phyloP scores from a whole-genome alignment of 257 asterid species.

The Capsicum chinense region DNA sequence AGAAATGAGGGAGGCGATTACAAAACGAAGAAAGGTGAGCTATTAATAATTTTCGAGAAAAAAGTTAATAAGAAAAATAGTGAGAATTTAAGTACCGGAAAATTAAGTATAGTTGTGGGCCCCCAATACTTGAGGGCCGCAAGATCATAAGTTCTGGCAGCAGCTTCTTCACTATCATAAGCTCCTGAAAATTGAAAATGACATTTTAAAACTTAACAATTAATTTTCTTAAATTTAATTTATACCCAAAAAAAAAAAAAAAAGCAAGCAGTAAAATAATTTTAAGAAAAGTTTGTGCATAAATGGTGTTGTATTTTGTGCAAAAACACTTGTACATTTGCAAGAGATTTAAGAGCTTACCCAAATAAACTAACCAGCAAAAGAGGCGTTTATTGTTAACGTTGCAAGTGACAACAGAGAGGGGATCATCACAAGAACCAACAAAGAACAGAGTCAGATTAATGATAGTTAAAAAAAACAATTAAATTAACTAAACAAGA shows the following conservation, averaged over 20 bases:
- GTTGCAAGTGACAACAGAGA: conserved; percentile 46
- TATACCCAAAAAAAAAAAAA: no score
- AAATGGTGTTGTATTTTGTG: background rate
- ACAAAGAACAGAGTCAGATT: conserved; percentile 42
- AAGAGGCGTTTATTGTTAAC: conserved; percentile 45
- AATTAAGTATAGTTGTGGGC: conserved; percentile 59
- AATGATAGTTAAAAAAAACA: conserved; percentile 46
- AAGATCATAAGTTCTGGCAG: conserved; percentile 87
- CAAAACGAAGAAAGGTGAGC: no score
- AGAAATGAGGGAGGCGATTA: no score
- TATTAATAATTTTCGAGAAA: no score
- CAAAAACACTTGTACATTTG: background rate
- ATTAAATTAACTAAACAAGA: conserved; percentile 27
- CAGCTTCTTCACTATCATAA: conserved; percentile 83
- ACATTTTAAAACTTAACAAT: background rate
- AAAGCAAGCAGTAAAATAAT: background rate
- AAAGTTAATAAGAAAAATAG: no score
- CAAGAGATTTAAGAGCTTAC: conserved; percentile 44
- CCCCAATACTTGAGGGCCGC: conserved; percentile 99
- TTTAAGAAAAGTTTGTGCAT: background rate
- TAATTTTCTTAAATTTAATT: background rate
- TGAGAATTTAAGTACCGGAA: conserved; percentile 51
- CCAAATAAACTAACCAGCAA: conserved; percentile 67
- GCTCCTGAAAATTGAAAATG: conserved; percentile 56
- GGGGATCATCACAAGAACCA: conserved; percentile 51